Base-by-base conservation (phyloP, 768 basidiomycete genomes). In the Pisolithus orientalis region DNA sequence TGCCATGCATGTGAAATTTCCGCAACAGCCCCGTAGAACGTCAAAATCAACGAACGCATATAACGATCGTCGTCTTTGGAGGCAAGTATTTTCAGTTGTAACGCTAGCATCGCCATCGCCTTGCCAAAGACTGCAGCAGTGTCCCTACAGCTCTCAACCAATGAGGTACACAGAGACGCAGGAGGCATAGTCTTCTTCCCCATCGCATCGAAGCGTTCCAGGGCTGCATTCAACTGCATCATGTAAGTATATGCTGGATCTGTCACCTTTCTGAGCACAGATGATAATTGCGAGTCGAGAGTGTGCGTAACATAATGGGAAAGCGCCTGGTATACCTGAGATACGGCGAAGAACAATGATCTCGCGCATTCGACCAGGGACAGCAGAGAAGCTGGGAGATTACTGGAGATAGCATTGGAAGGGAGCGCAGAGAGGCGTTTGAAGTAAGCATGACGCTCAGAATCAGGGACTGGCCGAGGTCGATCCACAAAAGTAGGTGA, bases 391-490 rank as follows among this genome's bases (percentile, higher is more conserved):
- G 76, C 71, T 0, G 94, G 90, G 8, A 96, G 78, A 17, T 83
- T 75, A 58, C 79, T 80, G 17, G 83, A 77, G 31, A 82, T 76
- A 7, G 75, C 70, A 31, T 80, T 78, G 1, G 74, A 70, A 1
- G 87, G 87, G 5, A 92, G 71, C 31, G 85, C 83, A 2, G 92
- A 93, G 24, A 95, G 75, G n/a, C 94, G 84, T 37, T 87, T 85
- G 71, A 99, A 99, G 69, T 99, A 98, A 1, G 91, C 89, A 61
- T 92, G 88, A 24, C 90, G 82, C 62, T 94, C 90, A 4, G 80
- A 78, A 39, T 91, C 83, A 17, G 81, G 79, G 3, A 78, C 72
- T 1, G 75, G 67, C 40, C 71, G 74, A 6, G 59, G 49, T 39
- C 58, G 62, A 39, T 71, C 72, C 7, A 64, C 56, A 21, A 67